Conservation (phyloP, 2,329 filamentous ascomycete species). For the Cadophora sp. region DNA sequence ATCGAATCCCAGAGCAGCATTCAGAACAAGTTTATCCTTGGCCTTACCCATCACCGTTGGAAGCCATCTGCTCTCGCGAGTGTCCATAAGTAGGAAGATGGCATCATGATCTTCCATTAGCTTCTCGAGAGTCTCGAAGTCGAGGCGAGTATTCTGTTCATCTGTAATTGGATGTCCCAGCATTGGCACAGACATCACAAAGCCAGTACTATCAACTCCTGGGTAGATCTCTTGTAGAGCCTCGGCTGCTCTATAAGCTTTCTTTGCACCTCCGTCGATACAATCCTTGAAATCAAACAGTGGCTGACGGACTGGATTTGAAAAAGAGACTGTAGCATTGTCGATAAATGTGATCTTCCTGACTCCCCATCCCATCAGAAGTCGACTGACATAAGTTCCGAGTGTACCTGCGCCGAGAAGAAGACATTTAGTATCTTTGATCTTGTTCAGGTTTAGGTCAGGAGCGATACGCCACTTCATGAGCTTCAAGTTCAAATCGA, state of each 20-base stretch:
- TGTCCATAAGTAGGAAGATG: slow-evolving; percentile 97
- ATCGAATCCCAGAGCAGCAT: slow-evolving; percentile 94
- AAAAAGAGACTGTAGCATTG: slow-evolving; percentile 91
- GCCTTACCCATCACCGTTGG: slow-evolving; percentile 97
- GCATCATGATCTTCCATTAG: slow-evolving; percentile 87
- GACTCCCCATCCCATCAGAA: slow-evolving; percentile 94
- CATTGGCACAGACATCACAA: slow-evolving; percentile 91
- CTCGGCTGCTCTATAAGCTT: slow-evolving; percentile 81
- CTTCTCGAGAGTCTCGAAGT: slow-evolving; percentile 77
- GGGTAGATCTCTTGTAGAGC: slow-evolving; percentile 88
- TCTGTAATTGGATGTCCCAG: slow-evolving; percentile 87
- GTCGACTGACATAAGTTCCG: slow-evolving; percentile 91
- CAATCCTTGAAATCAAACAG: slow-evolving; percentile 93
- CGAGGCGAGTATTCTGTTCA: slow-evolving; percentile 68
- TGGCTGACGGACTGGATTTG: slow-evolving; percentile 94
- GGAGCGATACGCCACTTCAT: slow-evolving; percentile 99
- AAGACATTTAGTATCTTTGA: slow-evolving; percentile 89
- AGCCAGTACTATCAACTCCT: slow-evolving; percentile 81
- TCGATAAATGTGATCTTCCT: slow-evolving; percentile 95
- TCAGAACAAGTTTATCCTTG: slow-evolving; percentile 92
- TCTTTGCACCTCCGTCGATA: slow-evolving; percentile 80
- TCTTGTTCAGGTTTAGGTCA: slow-evolving; percentile 82
- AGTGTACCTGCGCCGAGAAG: slow-evolving; percentile 91
- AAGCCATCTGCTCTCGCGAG: slow-evolving; percentile 91
- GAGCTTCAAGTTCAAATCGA: slow-evolving; percentile 94